phyloP scores from a whole-genome alignment of 768 basidiomycete genomes.

The Pholiota microspora region DNA sequence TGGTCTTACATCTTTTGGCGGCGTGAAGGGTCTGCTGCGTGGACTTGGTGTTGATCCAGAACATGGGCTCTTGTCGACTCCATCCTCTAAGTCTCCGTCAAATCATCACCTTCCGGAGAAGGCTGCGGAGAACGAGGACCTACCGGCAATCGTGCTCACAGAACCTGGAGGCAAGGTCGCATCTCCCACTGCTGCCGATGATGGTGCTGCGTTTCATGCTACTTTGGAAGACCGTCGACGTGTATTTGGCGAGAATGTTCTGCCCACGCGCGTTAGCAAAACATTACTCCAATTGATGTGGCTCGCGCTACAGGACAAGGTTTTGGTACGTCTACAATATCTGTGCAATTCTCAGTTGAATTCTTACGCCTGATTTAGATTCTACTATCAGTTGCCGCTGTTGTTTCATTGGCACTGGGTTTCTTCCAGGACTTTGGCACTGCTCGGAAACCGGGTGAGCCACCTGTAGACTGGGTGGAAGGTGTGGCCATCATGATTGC shows the following conservation, averaged over 20 bases:
- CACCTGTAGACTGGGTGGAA: constrained; percentile 97
- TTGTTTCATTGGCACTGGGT: constrained; percentile 90
- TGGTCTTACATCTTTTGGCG: constrained; percentile 66
- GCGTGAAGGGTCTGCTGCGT: constrained; percentile 58
- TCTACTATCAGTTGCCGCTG: constrained; percentile 87
- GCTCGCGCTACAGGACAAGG: constrained; percentile 87
- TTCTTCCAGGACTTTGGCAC: constrained; percentile 92
- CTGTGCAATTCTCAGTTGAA: too few relatives aligned
- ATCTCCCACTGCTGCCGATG: constrained; percentile 17
- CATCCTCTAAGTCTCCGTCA: constrained; percentile 20
- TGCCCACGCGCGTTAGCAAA: constrained; percentile 71
- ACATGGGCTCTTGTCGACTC: constrained; percentile 38
- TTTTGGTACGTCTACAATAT: constrained; percentile 71
- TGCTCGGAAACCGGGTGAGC: constrained; percentile 51
- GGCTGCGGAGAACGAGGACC: constrained; percentile 13
- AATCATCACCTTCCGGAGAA: constrained; percentile 28
- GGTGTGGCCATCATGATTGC: constrained; percentile 83
- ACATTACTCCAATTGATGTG: constrained; percentile 77
- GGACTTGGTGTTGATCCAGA: constrained; percentile 71
- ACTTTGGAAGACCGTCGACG: constrained; percentile 58
- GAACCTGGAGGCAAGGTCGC: constrained; percentile 33
- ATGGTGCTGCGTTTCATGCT: constrained; percentile 31
- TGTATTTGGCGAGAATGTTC: constrained; percentile 73
- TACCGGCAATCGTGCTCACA: constrained; percentile 38
- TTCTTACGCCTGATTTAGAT: constrained; percentile 47